Base-by-base conservation (phyloP, 164 flowering plant species). In the Macadamia integrifolia region DNA sequence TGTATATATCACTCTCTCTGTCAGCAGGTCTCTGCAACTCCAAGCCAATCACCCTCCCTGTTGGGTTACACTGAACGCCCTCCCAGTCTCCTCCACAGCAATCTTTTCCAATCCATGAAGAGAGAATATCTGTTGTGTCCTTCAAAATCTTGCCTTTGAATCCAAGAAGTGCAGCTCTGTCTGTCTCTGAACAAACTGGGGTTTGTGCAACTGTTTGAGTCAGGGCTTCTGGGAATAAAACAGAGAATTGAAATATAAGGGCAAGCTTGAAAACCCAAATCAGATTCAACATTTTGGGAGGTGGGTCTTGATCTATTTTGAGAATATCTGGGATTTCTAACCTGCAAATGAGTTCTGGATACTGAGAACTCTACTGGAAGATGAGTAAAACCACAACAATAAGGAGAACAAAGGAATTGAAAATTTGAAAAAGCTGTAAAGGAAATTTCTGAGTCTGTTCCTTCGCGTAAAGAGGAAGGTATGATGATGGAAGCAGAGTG, bases 61-160 rank as follows among this genome's bases (percentile, higher is more conserved):
- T 79, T 0, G 83, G 80, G 70, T 84, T 75, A 64, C 98, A 93
- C 59, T 82, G 76, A 31, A 93, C 79, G 18, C 98, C 98, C 59
- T 89, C 98, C 98, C 98, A 93, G 58, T 82, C 91, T 48, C 96
- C 96, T n/a, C 75, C 78, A 66, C 98, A 93, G 75, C 97, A 91
- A 64, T 93, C 95, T 52, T 32, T 77, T 15, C 92, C 92, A 9
- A 74, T 69, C 98, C 98, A 93, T 58, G 97, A 76, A 1, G 88
- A 72, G 0, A 93, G 83, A 65, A 76, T 62, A 1, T 70, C 90
- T 14, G 98, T 90, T 6, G 96, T 91, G 80, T 90, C 97, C 72
- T 71, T 73, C 32, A 60, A 32, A 58, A 91, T 87, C 68, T 73
- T 80, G 62, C 85, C 69, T 74, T 90, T 93, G 88, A 93, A 88